Evolutionary conservation across 2,329 filamentous ascomycete species (phyloP).

Genomic region (Talaromyces marneffei): DNA sequence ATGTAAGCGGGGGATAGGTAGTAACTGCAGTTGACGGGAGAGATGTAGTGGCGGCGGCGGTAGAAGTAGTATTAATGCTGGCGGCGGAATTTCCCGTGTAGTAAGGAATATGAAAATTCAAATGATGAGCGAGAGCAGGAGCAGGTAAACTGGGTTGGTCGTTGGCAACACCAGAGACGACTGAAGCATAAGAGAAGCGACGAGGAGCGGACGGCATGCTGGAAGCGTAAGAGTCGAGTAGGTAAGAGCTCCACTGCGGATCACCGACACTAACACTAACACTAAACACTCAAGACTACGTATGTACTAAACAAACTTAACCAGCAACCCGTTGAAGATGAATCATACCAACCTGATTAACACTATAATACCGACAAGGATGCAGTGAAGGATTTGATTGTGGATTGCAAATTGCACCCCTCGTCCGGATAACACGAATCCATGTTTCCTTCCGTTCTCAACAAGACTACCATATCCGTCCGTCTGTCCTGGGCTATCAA

Average conservation of each 20-base stretch:
- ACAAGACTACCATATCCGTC: background rate
- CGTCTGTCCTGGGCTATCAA: background rate
- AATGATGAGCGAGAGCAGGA: background rate
- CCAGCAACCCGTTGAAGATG: background rate
- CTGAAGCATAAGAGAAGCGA: conserved; percentile 58
- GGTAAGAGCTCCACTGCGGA: conserved; percentile 3
- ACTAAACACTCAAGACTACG: background rate
- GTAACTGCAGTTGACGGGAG: conserved; percentile 26
- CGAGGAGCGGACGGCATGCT: conserved; percentile 33
- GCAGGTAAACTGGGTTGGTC: conserved; percentile 21
- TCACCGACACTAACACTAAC: no score
- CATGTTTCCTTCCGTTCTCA: background rate
- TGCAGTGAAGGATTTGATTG: background rate
- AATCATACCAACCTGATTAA: background rate
- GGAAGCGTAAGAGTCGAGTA: background rate
- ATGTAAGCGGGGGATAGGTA: conserved; percentile 24
- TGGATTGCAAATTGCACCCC: background rate
- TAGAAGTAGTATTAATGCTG: conserved; percentile 31
- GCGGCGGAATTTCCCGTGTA: conserved; percentile 26
- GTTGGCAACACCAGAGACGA: conserved; percentile 34
- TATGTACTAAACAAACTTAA: background rate
- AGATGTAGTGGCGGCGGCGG: conserved; percentile 18
- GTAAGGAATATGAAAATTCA: background rate
- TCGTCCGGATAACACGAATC: background rate
- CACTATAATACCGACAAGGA: background rate